These are phyloP conservation scores for Picea mariana DNA, from an alignment of 83 land plant species.

Conservation along the genomic window DNA sequence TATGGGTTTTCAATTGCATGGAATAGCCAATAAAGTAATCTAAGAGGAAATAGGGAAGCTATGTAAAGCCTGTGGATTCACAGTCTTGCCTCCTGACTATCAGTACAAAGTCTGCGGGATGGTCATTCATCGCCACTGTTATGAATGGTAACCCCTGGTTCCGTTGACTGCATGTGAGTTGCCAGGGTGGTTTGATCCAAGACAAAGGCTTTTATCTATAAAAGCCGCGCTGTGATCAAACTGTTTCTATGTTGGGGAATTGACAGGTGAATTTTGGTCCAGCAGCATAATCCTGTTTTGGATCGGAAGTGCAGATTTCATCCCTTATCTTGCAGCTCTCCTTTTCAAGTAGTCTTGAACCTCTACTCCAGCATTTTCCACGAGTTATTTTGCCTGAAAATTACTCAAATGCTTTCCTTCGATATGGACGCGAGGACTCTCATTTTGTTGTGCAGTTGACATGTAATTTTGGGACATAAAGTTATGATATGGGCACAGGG, in stretches of 20 bases:
- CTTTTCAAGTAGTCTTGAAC: not conserved
- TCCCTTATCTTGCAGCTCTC: not conserved
- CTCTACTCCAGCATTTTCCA: not conserved
- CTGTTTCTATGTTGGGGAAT: not conserved
- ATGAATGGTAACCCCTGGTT: slow-evolving; percentile 28
- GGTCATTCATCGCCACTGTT: slow-evolving; percentile 48
- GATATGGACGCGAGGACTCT: too few relatives aligned
- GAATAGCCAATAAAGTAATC: not conserved
- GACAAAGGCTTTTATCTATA: not conserved
- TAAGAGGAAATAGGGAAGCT: not conserved
- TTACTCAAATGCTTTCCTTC: too few relatives aligned
- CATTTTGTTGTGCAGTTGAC: too few relatives aligned
- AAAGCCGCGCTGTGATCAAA: not conserved
- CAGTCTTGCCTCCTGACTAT: slow-evolving; percentile 36
- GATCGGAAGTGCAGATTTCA: not conserved
- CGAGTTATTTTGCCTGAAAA: not conserved
- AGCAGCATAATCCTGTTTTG: not conserved
- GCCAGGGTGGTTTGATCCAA: slow-evolving; percentile 27
- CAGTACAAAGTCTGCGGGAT: slow-evolving; percentile 39
- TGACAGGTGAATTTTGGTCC: not conserved
- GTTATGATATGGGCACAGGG: too few relatives aligned
- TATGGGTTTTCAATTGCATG: slow-evolving; percentile 14
- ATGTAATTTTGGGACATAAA: too few relatives aligned
- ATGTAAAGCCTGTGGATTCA: slow-evolving; percentile 31
- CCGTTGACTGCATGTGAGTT: slow-evolving; percentile 13